Evolutionary conservation across 352 stramenopile genomes (phyloP), one percentile per base, ranked within the genome.

Genomic region (Phytopythium ostracodes): DNA sequence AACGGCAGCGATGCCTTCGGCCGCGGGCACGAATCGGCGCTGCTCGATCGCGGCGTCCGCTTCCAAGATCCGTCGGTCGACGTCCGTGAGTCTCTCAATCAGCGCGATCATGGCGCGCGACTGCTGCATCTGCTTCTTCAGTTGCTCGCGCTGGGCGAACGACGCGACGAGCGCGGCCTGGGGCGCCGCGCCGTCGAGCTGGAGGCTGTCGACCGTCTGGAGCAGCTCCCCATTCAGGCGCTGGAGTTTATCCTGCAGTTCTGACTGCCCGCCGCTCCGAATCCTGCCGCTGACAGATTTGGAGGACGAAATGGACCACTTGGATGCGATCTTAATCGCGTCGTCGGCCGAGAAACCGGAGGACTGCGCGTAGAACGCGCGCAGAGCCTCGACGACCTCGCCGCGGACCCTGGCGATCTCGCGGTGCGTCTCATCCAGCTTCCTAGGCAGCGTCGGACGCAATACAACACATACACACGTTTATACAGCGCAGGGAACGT

Each of bases 81-180:
- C 74, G 59, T 81, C 68, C 24, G 70, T 88, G 14, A 93, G 68
- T n/a, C 87, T 82, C 66, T 91, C 84, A 22, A 89, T 77, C 17
- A 88, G 68, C 60, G 64, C 40, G 44, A 93, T 63, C 73, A 87
- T 87, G n/a, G 60, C 69, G 31, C 75, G 76, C 2, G 79, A 88
- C 56, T 89, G 76, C 31, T 84, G 72, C 47, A 88, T 77, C 50
- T 93, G 79, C 33, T 72, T 65, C 67, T 77, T 80, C 9, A 93
- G 58, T 0, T 65, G 67, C 67, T 93, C 77, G 17, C 73, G 71
- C 56, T 91, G 75, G 20, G 73, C 81, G 25, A 88, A 80, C 9
- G 78, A 87, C 35, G 72, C 52, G 43, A 91, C 51, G 18, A 89
- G 64, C 46, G 78, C 66, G 18, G 75, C 69, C 22, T 85, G 73